Base-by-base conservation (phyloP, 176 grass and related monocot species). In the Calamus simplicifolius region DNA sequence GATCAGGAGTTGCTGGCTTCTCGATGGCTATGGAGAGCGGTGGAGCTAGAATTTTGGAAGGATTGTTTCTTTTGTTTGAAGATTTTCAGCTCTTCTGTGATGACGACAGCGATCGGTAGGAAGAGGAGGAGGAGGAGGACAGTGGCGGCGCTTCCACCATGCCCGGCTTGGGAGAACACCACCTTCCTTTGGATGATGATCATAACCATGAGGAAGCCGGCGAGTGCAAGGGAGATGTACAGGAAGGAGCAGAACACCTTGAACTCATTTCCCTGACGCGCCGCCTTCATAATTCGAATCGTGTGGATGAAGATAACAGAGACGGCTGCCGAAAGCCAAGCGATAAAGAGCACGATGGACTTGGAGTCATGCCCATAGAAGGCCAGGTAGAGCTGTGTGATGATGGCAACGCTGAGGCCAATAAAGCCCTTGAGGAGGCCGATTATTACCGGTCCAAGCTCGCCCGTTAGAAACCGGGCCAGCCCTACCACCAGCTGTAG, bases 361-460 rank as follows among this genome's bases (percentile, higher is more conserved):
- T 67, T 67, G 30, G 71, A 77, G 67, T 95, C 65, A 31, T 54
- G 57, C n/a, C 85, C 78, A 56, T 95, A 88, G 63, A 89, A 71
- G 23, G 75, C 64, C 5, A 71, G 77, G 78, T 89, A 89, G n/a
- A 95, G 75, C 69, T 95, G 85, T 59, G 90, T 86, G 77, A 95
- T 89, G 38, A 89, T 78, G 51, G 90, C 90, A n/a, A 85, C 90
- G 62, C 85, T 89, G 56, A 95, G 81, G 0, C 85, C 90, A 0
- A 86, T 79, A 65, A 89, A 95, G 0, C 85, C 85, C 67, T 89
- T 95, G 25, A 95, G 82, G 0, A 95, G 63, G 0, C n/a, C n/a
- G n/a, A n/a, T n/a, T n/a, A n/a, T n/a, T n/a, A n/a, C n/a, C n/a
- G n/a, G n/a, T n/a, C n/a, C n/a, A n/a, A n/a, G n/a, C n/a, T n/a